These are phyloP conservation scores for Trichoderma sp. DNA, from an alignment of 2,329 filamentous ascomycete genomes.

Conservation along the genomic window DNA sequence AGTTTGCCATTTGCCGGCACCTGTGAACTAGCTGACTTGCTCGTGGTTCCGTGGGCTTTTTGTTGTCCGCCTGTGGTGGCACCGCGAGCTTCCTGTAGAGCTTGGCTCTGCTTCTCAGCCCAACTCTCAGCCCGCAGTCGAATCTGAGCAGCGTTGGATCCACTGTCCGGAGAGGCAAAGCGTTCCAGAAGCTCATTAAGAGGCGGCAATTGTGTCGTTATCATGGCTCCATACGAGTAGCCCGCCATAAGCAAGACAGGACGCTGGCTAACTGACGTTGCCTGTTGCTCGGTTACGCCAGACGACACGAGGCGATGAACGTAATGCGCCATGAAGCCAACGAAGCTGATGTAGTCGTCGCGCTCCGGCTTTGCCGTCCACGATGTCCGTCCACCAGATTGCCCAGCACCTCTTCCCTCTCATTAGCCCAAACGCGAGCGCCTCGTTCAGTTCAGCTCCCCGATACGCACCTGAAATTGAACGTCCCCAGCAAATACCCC, in stretches of 20 bases:
- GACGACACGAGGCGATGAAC: slow-evolving; percentile 53
- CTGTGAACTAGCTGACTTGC: slow-evolving; percentile 15
- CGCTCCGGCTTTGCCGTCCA: slow-evolving; percentile 83
- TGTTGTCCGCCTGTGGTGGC: slow-evolving; percentile 31
- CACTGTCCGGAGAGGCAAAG: slow-evolving; percentile 54
- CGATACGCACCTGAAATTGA: slow-evolving; percentile 76
- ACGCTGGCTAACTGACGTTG: slow-evolving; percentile 1
- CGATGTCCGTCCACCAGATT: slow-evolving; percentile 74
- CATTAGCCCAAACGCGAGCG: neutral
- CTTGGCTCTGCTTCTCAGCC: slow-evolving; percentile 59
- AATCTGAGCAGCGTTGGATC: slow-evolving; percentile 65
- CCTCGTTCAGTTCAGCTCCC: neutral
- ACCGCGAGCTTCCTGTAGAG: slow-evolving; percentile 39
- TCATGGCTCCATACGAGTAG: slow-evolving; percentile 88
- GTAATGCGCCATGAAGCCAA: slow-evolving; percentile 78
- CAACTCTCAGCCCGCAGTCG: slow-evolving; percentile 66
- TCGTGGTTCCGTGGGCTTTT: slow-evolving; percentile 13
- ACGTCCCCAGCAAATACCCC: slow-evolving; percentile 78
- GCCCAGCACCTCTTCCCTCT: slow-evolving; percentile 61
- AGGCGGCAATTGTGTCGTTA: slow-evolving; percentile 70
- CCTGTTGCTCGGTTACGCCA: neutral
- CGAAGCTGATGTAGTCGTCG: slow-evolving; percentile 77
- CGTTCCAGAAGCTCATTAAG: slow-evolving; percentile 56
- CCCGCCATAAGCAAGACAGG: slow-evolving; percentile 64
- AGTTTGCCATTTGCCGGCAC: slow-evolving; percentile 28